Percentiles rank a stretch among this genome's conserved stretches.
Evolutionary conservation across 257 asterid genomes (phyloP).

Genomic region (Solanum verrucosum): DNA sequence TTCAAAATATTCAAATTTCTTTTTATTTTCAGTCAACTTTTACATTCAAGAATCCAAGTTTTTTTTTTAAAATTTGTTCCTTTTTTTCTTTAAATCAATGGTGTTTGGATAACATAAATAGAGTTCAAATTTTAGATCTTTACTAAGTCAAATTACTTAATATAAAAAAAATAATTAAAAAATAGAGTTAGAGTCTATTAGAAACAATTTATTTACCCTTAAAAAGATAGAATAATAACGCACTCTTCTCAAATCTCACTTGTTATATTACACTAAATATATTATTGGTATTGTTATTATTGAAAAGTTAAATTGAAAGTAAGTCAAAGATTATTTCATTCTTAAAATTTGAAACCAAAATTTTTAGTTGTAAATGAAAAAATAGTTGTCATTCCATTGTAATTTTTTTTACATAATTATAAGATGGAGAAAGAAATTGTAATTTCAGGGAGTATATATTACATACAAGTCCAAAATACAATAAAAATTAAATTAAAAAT

Average conservation of each 20-base stretch:
- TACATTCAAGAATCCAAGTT: background rate
- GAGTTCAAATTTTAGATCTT: background rate
- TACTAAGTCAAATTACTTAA: background rate
- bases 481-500: too few species aligned
- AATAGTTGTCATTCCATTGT: background rate
- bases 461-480: too few species aligned
- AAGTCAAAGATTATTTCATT: background rate
- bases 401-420: background rate
- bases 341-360: background rate
- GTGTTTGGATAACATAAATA: background rate
- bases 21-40: background rate
- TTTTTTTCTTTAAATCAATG: too few species aligned
- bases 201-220: too few species aligned
- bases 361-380: background rate
- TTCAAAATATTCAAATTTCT: background rate
- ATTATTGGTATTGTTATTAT: too few species aligned
- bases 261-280: background rate
- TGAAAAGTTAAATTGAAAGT: background rate
- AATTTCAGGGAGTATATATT: background rate
- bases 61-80: background rate
- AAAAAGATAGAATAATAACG: too few species aligned
- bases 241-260: background rate
- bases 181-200: too few species aligned
- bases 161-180: too few species aligned
- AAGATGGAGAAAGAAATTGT: background rate